These are phyloP conservation scores for Solanum hybrid DNA, from an alignment of 305 asterid genomes.

Conservation along the genomic window DNA sequence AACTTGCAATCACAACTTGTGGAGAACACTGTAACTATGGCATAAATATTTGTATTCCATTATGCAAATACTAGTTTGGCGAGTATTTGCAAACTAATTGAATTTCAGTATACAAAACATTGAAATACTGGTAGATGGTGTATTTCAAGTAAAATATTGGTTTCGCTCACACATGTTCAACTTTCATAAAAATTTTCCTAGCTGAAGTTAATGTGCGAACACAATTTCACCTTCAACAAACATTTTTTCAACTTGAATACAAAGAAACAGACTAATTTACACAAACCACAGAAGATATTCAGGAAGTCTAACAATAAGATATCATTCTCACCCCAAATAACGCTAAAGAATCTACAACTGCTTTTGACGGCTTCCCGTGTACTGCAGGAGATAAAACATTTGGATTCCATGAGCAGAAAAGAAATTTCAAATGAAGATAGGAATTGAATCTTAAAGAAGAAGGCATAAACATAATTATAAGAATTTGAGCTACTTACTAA, in stretches of 20 bases:
- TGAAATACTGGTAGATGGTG: background rate
- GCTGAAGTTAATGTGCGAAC: background rate
- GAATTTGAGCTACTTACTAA: constrained; percentile 46
- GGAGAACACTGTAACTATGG: background rate
- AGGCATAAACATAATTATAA: background rate
- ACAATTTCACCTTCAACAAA: background rate
- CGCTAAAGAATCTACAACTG: constrained; percentile 79
- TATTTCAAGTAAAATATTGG: background rate
- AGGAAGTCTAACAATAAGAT: background rate
- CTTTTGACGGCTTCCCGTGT: constrained; percentile 85
- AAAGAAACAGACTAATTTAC: background rate
- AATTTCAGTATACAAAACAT: background rate
- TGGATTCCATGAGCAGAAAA: constrained; percentile 7
- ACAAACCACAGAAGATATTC: background rate
- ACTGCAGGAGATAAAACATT: constrained; percentile 43
- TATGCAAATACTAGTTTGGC: background rate
- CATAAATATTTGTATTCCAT: background rate
- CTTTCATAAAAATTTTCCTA: background rate
- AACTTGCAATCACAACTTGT: background rate
- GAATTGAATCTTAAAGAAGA: constrained; percentile 12
- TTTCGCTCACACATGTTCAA: background rate
- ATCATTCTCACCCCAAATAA: constrained; percentile 78
- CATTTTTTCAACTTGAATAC: background rate
- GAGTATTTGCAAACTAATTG: background rate
- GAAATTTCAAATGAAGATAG: constrained; percentile 3